Conservation (phyloP, 1,139 yeast genomes). For the Pichiaceae sp. region DNA sequence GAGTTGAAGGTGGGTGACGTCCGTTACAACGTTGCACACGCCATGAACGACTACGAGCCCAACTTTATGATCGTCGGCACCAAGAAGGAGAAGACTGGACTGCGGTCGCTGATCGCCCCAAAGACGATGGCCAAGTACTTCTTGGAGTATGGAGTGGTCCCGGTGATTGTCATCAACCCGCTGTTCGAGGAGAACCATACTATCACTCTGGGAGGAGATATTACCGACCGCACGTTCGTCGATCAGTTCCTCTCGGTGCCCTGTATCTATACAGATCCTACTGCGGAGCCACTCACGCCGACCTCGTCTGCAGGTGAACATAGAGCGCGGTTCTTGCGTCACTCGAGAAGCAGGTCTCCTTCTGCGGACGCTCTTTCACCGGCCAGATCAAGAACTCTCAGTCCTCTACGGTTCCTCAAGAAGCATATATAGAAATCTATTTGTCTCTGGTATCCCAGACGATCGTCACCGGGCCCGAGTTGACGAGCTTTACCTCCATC, state of each 20-base stretch:
- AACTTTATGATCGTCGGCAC: conserved; percentile 60
- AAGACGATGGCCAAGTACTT: conserved; percentile 53
- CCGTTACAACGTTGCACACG: conserved; percentile 42
- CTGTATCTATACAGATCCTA: conserved; percentile 9
- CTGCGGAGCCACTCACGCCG: conserved; percentile 4
- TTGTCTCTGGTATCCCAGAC: conserved; percentile 53
- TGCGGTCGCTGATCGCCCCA: conserved; percentile 34
- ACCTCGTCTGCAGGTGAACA: conserved; percentile 6
- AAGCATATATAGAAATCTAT: conserved; percentile 4
- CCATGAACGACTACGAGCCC: conserved; percentile 56
- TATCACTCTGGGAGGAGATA: neutral
- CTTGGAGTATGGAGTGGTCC: conserved; percentile 58
- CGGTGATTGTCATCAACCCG: conserved; percentile 62
- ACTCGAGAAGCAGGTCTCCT: neutral
- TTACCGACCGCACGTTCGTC: conserved; percentile 3
- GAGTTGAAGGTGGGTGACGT: conserved; percentile 61
- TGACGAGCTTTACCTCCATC: conserved; percentile 86
- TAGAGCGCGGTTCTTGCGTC: conserved; percentile 18
- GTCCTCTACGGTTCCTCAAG: conserved; percentile 19
- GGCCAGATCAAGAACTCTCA: conserved; percentile 17
- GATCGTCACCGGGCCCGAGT: conserved; percentile 81
- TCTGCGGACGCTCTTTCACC: conserved; percentile 1
- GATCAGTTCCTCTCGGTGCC: conserved; percentile 8
- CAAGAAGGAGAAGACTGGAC: conserved; percentile 35
- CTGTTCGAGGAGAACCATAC: conserved; percentile 25